Conservation (phyloP, 1,284 basidiomycete species). For the Rhodotorula glutinis region DNA sequence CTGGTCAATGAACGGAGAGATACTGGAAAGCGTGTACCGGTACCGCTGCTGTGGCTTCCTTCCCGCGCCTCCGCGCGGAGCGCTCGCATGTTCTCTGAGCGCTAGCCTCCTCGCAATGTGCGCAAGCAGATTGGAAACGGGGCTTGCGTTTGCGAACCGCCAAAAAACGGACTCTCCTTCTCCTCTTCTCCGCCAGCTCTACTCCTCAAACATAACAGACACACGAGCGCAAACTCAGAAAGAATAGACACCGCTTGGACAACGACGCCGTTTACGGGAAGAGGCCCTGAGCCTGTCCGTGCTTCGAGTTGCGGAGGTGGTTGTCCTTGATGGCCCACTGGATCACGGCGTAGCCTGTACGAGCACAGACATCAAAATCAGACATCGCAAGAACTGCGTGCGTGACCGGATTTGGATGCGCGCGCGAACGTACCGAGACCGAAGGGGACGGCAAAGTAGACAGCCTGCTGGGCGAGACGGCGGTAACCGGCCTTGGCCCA, state of each 20-base stretch:
- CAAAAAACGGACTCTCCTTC: background rate
- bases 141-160: no score
- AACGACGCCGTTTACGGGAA: conserved; percentile 26
- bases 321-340: conserved; percentile 74
- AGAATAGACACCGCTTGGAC: background rate
- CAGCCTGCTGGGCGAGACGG: conserved; percentile 67
- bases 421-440: conserved; percentile 62
- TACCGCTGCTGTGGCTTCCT: no score
- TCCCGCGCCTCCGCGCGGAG: no score
- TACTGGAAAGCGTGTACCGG: no score
- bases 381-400: no score
- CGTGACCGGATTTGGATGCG: background rate
- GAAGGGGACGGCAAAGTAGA: conserved; percentile 78
- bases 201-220: no score
- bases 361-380: background rate
- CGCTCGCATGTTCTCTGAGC: no score
- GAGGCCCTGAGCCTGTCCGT: conserved; percentile 56
- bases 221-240: no score
- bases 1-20: no score
- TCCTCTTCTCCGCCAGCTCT: background rate
- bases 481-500: conserved; percentile 86
- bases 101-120: no score
- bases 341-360: conserved; percentile 73
- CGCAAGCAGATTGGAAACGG: no score
- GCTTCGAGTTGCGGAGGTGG: conserved; percentile 72